phyloP scores from a whole-genome alignment of 2,329 filamentous ascomycete genomes.

The Rugonectria rugulosa region DNA sequence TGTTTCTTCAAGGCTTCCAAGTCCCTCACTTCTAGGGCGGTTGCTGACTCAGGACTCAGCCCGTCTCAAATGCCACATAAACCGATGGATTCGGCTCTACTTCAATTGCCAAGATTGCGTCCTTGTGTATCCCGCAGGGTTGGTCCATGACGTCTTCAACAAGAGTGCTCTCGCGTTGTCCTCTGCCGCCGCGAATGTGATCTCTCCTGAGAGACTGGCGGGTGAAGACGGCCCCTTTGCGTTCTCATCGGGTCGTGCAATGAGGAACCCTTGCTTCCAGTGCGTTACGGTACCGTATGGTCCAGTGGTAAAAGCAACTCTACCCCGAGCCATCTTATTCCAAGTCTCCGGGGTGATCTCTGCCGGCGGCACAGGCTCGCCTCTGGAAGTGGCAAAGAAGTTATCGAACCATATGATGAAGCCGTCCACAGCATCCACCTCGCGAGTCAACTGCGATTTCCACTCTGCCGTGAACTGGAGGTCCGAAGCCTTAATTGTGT shows the following conservation, averaged over 20 bases:
- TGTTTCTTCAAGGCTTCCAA: constrained; percentile 77
- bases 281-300: constrained; percentile 81
- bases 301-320: constrained; percentile 88
- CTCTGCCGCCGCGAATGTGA: constrained; percentile 74
- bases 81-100: constrained; percentile 42
- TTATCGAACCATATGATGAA: constrained; percentile 95
- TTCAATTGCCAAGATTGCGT: constrained; percentile 61
- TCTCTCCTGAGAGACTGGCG: constrained; percentile 68
- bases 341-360: constrained; percentile 69
- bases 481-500: constrained; percentile 74
- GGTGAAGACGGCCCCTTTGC: constrained; percentile 58
- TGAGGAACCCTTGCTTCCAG: constrained; percentile 85
- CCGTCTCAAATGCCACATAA: neutral
- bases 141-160: constrained; percentile 70
- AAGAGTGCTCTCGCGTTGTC: constrained; percentile 74
- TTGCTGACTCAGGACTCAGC: neutral
- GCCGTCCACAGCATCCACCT: constrained; percentile 78
- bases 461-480: constrained; percentile 78
- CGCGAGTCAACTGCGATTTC: constrained; percentile 64
- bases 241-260: constrained; percentile 68
- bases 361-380: constrained; percentile 57
- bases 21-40: constrained; percentile 73
- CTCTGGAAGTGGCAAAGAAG: constrained; percentile 76
- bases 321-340: constrained; percentile 62
- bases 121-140: constrained; percentile 49